Evolutionary conservation across 1,139 yeast genomes (phyloP).

Genomic region (Saccharomyces pastorianus): DNA sequence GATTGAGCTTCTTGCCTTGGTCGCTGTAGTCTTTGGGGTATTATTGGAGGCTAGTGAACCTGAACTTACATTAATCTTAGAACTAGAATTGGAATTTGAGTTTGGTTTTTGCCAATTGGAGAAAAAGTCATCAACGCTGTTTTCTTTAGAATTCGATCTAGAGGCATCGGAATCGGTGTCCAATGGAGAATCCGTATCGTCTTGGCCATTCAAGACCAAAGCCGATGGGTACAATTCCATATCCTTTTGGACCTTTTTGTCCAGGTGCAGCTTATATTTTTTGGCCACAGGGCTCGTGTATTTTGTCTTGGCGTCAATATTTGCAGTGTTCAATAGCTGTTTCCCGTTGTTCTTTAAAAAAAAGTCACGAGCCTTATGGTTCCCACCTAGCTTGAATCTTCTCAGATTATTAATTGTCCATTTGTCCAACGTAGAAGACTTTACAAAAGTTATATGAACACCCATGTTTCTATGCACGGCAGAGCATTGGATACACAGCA

Average conservation of each 20-base stretch:
- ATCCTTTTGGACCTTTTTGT: slow-evolving; percentile 59
- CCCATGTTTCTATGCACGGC: slow-evolving; percentile 96
- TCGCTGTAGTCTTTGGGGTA: slow-evolving; percentile 10
- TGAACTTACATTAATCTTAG: slow-evolving; percentile 18
- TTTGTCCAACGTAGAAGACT: slow-evolving; percentile 83
- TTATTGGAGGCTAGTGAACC: slow-evolving; percentile 25
- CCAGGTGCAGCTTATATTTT: slow-evolving; percentile 71
- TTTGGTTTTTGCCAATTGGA: slow-evolving; percentile 82
- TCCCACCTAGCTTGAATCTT: slow-evolving; percentile 89
- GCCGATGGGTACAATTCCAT: slow-evolving; percentile 59
- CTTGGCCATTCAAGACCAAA: slow-evolving; percentile 52
- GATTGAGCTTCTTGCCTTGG: slow-evolving; percentile 22
- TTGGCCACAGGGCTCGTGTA: slow-evolving; percentile 77
- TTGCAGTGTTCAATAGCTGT: slow-evolving; percentile 41
- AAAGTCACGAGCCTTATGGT: slow-evolving; percentile 74
- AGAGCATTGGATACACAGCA: slow-evolving; percentile 89
- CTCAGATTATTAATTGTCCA: slow-evolving; percentile 88
- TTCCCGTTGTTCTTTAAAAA: slow-evolving; percentile 80
- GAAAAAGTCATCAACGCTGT: slow-evolving; percentile 75
- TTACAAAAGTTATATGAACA: slow-evolving; percentile 91
- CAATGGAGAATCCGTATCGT: slow-evolving; percentile 34
- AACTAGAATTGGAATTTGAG: slow-evolving; percentile 18
- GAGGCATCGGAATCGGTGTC: slow-evolving; percentile 30
- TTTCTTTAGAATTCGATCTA: slow-evolving; percentile 35
- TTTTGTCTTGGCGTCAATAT: slow-evolving; percentile 62